These are phyloP conservation scores for Omphalotus guepiniiformis DNA, from an alignment of 768 basidiomycete genomes.

Conservation along the genomic window DNA sequence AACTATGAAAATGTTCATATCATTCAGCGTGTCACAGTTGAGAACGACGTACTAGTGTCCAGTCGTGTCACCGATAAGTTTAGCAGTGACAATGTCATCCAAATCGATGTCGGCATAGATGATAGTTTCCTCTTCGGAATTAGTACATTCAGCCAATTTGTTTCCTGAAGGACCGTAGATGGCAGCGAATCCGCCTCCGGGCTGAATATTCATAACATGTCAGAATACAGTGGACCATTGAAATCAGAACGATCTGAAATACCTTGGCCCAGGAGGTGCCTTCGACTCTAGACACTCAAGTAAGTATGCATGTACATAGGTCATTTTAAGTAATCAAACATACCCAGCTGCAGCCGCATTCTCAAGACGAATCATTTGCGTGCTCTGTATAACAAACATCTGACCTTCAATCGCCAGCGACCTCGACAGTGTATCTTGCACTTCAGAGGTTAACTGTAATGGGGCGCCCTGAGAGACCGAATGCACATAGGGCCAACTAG, in stretches of 20 bases:
- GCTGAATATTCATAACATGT: background rate
- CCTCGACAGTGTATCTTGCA: slow-evolving; percentile 8
- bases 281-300: slow-evolving; percentile 3
- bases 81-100: slow-evolving; percentile 8
- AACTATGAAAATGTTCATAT: background rate
- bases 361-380: slow-evolving; percentile 7
- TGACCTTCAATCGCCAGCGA: slow-evolving; percentile 17
- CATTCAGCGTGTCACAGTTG: background rate
- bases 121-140: slow-evolving; percentile 13
- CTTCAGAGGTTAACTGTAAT: slow-evolving; percentile 10
- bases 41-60: slow-evolving; percentile 15
- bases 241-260: slow-evolving; percentile 2
- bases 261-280: slow-evolving; percentile 9
- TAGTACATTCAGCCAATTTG: slow-evolving; percentile 9
- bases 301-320: background rate
- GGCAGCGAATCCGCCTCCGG: slow-evolving; percentile 17
- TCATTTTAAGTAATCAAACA: background rate
- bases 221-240: background rate
- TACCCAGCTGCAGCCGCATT: slow-evolving; percentile 14
- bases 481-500: slow-evolving; percentile 16
- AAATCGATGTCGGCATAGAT: slow-evolving; percentile 17
- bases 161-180: slow-evolving; percentile 16
- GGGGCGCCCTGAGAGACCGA: slow-evolving; percentile 9
- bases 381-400: slow-evolving; percentile 16
- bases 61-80: slow-evolving; percentile 14